Conservation (phyloP, 768 basidiomycete species). For the Boletus patriciae region DNA sequence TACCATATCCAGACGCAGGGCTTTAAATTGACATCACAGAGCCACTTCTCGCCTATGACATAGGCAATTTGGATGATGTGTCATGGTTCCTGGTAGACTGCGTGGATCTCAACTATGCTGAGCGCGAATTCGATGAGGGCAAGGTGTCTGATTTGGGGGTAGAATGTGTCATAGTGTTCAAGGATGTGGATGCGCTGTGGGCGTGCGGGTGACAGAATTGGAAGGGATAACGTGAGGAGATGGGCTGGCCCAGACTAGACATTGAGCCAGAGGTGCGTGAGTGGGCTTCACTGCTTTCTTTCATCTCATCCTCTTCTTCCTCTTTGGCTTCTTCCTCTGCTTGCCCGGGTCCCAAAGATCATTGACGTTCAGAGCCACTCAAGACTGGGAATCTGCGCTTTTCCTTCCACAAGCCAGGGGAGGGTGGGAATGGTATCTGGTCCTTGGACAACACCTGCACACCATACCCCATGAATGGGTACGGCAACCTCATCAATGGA, state of each 20-base stretch:
- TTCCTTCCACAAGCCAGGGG: conserved; percentile 45
- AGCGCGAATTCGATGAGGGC: conserved; percentile 40
- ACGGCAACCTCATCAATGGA: conserved; percentile 57
- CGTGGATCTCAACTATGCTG: conserved; percentile 45
- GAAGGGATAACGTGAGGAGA: conserved; percentile 70
- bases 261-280: conserved; percentile 76
- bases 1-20: conserved; percentile 34
- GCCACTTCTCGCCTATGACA: conserved; percentile 41
- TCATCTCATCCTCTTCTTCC: conserved; percentile 34
- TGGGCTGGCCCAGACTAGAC: conserved; percentile 81
- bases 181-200: conserved; percentile 46
- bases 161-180: conserved; percentile 41
- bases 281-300: conserved; percentile 51
- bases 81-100: conserved; percentile 66
- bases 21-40: conserved; percentile 42
- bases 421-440: conserved; percentile 77
- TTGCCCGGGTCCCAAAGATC: conserved; percentile 30
- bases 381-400: conserved; percentile 32
- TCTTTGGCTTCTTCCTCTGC: conserved; percentile 25
- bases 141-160: conserved; percentile 39
- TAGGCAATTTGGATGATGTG: conserved; percentile 55
- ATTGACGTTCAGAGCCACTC: conserved; percentile 33
- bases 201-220: conserved; percentile 49
- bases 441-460: conserved; percentile 62
- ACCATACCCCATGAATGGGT: conserved; percentile 67